Percentiles rank a stretch among this genome's conserved stretches.
Evolutionary conservation across 345 rosid species (phyloP).

Genomic region (Corchorus capsularis): DNA sequence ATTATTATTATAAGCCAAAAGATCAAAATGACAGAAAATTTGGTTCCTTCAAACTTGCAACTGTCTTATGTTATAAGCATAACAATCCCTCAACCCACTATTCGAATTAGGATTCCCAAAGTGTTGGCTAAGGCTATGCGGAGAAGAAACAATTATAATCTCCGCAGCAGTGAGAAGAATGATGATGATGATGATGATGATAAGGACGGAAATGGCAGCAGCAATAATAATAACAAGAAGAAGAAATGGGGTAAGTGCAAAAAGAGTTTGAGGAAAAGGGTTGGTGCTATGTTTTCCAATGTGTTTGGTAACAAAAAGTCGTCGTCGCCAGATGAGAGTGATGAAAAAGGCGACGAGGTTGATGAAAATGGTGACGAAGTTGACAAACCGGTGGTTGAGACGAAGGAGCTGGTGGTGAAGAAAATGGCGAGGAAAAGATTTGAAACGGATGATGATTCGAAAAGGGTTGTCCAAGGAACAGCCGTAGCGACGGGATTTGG

Average conservation of each 20-base stretch:
- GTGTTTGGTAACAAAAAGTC: constrained; percentile 32
- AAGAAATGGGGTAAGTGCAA: constrained; percentile 10
- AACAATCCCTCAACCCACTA: constrained; percentile 26
- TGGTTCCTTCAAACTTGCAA: neutral
- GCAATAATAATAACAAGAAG: neutral
- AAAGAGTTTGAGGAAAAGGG: constrained; percentile 23
- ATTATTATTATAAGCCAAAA: too few relatives aligned
- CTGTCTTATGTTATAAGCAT: neutral
- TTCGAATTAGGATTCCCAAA: constrained; percentile 35
- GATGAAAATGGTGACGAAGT: neutral
- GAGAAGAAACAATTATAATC: neutral
- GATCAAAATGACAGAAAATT: neutral
- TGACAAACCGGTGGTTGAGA: too few relatives aligned
- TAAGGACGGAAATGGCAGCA: neutral
- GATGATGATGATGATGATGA: too few relatives aligned
- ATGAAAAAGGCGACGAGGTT: too few relatives aligned
- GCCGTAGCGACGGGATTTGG: neutral
- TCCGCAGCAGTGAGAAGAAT: too few relatives aligned
- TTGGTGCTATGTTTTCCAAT: constrained; percentile 30
- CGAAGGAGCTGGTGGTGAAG: neutral
- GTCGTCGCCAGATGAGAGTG: neutral
- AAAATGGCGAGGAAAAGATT: neutral
- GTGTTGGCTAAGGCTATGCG: constrained; percentile 31
- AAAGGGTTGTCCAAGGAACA: neutral
- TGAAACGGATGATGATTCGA: neutral